Evolutionary conservation across 306 rosid species (phyloP), one percentile per base, ranked within the genome.

Genomic region (Hylodesmum podocarpum): DNA sequence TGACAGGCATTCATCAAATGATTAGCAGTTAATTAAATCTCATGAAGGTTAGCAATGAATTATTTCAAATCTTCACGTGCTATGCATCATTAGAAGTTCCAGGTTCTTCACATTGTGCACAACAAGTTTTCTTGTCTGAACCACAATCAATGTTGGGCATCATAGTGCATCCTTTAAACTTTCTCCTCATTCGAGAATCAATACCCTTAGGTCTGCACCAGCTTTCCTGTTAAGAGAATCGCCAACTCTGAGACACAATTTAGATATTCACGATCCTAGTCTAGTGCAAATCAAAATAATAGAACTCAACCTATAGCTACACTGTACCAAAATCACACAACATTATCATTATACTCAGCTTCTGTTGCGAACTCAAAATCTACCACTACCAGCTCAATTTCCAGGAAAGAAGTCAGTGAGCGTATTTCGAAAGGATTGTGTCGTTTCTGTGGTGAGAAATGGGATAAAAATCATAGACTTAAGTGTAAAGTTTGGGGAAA

Each of bases 181-280:
- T 92, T 46, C 97, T 91, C 82, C 96, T 88, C n/a, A 92, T 96
- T 12, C 96, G 90, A 3, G 96, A 92, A 82, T 92, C 96, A 51
- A 92, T 92, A 88, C 94, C 97, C 86, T 90, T 92, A 0, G 96
- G 97, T 78, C 96, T 88, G 36, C 96, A 82, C 96, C 96, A 92
- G 88, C 2, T 92, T 54, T 85, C 6, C 96, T 88, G 87, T 13
- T 3, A 43, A 22, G 13, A 40, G 2, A 16, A 24, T n/a, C n/a
- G n/a, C n/a, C n/a, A n/a, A n/a, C n/a, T n/a, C n/a, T n/a, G n/a
- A n/a, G n/a, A n/a, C n/a, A n/a, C n/a, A n/a, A n/a, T n/a, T n/a
- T n/a, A n/a, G n/a, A n/a, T n/a, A n/a, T n/a, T n/a, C n/a, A n/a
- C n/a, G n/a, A n/a, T n/a, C n/a, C n/a, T n/a, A n/a, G n/a, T n/a